Evolutionary conservation across 345 rosid species (phyloP).

Genomic region (Eucalyptus tenuipes): DNA sequence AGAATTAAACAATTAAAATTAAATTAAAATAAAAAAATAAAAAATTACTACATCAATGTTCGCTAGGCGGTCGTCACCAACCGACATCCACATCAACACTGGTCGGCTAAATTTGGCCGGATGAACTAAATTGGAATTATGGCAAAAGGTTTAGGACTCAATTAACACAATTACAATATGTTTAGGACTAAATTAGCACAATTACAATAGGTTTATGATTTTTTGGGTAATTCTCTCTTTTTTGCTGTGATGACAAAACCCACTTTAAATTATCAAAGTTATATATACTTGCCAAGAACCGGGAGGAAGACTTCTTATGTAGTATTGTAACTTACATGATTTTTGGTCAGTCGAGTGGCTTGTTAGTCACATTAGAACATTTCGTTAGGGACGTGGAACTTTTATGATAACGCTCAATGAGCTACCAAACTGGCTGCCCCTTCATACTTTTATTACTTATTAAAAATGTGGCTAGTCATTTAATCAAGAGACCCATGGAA

Average conservation of each 20-base stretch:
- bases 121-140: too few species aligned
- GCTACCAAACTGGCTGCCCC: neutral
- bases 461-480: neutral
- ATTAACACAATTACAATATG: too few species aligned
- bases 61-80: fast-evolving
- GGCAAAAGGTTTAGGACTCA: too few species aligned
- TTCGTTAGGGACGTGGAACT: neutral
- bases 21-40: too few species aligned
- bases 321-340: neutral
- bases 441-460: neutral
- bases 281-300: neutral
- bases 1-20: too few species aligned
- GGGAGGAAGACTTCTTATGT: neutral
- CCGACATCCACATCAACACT: too few species aligned
- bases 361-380: neutral
- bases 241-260: neutral
- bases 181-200: too few species aligned
- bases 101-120: too few species aligned
- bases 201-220: too few species aligned
- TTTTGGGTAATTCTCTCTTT: neutral
- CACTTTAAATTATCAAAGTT: neutral
- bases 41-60: too few species aligned
- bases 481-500: neutral
- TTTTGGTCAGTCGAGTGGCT: neutral
- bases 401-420: neutral